Evolutionary conservation across 345 rosid species (phyloP).

Genomic region (Aquilaria malaccensis): DNA sequence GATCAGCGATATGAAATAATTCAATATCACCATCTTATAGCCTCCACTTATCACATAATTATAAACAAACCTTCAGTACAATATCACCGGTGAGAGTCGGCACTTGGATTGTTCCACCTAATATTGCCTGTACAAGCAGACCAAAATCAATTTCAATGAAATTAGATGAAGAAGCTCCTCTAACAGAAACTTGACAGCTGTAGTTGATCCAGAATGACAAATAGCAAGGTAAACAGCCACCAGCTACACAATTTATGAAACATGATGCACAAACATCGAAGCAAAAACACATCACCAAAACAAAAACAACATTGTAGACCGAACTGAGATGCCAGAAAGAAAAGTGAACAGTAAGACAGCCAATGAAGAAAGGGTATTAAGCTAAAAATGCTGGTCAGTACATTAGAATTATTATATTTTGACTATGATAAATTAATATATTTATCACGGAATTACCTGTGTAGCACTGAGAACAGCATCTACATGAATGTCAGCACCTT

Average conservation of each 20-base stretch:
- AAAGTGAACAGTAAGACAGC: neutral
- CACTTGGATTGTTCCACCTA: constrained; percentile 96
- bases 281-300: neutral
- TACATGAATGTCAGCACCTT: constrained; percentile 84
- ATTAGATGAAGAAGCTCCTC: neutral
- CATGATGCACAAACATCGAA: neutral
- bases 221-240: no score
- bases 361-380: constrained; percentile 6
- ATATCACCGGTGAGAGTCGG: constrained; percentile 98
- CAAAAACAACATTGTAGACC: no score
- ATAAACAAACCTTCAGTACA: constrained; percentile 72
- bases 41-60: constrained; percentile 1
- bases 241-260: no score
- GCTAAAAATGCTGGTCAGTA: constrained; percentile 1
- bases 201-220: no score
- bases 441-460: constrained; percentile 43
- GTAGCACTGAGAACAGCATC: constrained; percentile 72
- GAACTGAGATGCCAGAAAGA: no score
- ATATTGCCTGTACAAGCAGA: constrained; percentile 62
- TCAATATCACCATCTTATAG: neutral
- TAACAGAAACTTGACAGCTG: neutral
- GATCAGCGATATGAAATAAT: constrained; percentile 4
- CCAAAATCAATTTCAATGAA: neutral
- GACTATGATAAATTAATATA: neutral
- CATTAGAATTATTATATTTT: neutral